Conservation (phyloP, 2,329 filamentous ascomycete species). For the Fusarium nodosum region DNA sequence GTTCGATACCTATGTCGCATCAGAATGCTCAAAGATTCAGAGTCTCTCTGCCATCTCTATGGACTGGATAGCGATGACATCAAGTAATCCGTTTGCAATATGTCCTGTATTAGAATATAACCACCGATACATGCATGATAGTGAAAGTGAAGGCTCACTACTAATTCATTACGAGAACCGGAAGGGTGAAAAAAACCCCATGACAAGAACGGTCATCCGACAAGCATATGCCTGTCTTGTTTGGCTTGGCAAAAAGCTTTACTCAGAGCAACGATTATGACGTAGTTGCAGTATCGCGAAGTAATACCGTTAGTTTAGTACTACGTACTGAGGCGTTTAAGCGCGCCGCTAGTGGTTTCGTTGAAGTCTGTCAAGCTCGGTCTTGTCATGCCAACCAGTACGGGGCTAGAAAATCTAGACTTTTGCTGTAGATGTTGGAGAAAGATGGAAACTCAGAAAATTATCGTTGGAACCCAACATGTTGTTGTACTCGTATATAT, state of each 20-base stretch:
- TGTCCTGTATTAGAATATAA: background rate
- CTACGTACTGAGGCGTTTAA: conserved; percentile 8
- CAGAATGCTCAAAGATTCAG: background rate
- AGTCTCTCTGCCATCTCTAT: background rate
- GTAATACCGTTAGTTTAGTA: background rate
- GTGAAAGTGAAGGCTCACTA: background rate
- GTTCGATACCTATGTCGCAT: too few relatives aligned
- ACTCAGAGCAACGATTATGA: conserved; percentile 11
- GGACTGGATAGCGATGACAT: background rate
- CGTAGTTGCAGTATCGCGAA: conserved; percentile 11
- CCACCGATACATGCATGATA: background rate
- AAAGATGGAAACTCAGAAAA: background rate
- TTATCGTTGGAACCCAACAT: background rate
- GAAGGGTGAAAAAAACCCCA: background rate
- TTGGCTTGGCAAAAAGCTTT: conserved; percentile 11
- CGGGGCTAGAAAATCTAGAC: background rate
- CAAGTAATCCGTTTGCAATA: background rate
- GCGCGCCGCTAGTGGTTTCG: conserved; percentile 24
- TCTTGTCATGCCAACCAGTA: conserved; percentile 10
- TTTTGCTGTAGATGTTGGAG: background rate
- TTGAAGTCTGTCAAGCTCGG: background rate
- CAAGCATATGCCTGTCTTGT: conserved; percentile 25
- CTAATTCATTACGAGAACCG: background rate
- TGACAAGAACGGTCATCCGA: background rate
- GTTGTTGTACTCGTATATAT: background rate